phyloP scores from a whole-genome alignment of 495 filamentous ascomycete genomes.

The Aspergillus olivimuriae region DNA sequence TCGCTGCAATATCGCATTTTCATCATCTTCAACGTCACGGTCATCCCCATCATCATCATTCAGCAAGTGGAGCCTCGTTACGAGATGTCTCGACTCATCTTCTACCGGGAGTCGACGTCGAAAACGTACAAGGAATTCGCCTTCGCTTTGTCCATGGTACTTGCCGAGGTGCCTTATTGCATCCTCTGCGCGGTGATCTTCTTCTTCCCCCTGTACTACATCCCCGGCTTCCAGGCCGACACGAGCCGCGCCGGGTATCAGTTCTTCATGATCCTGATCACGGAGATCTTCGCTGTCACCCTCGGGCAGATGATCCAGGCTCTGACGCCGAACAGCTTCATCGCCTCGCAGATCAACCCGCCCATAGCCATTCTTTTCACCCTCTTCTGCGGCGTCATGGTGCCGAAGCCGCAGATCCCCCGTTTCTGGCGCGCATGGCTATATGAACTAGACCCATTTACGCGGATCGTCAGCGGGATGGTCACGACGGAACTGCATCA shows the following conservation, averaged over 20 bases:
- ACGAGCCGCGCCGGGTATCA: constrained; percentile 66
- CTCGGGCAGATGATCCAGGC: constrained; percentile 64
- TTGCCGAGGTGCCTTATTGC: constrained; percentile 72
- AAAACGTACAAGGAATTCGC: constrained; percentile 74
- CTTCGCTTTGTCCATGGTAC: constrained; percentile 62
- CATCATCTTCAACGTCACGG: constrained; percentile 75
- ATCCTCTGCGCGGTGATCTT: constrained; percentile 67
- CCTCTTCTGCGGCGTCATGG: constrained; percentile 77
- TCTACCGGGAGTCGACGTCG: constrained; percentile 70
- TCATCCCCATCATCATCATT: constrained; percentile 69
- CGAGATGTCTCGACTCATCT: constrained; percentile 64
- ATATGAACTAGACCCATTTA: constrained; percentile 80
- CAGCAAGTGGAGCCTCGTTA: constrained; percentile 74
- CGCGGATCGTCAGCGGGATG: constrained; percentile 72
- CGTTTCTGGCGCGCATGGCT: constrained; percentile 75
- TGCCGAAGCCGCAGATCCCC: constrained; percentile 69
- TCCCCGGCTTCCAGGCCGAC: constrained; percentile 53
- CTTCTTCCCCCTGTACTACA: constrained; percentile 71
- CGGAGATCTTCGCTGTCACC: constrained; percentile 69
- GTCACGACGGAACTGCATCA: constrained; percentile 68
- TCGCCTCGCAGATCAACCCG: constrained; percentile 67
- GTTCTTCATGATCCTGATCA: constrained; percentile 74
- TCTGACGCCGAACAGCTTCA: constrained; percentile 62
- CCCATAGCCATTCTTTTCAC: constrained; percentile 40
- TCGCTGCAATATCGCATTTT: constrained; percentile 76